Conservation (phyloP, 2,329 filamentous ascomycete genomes). For the Stagonosporopsis tanaceti region DNA sequence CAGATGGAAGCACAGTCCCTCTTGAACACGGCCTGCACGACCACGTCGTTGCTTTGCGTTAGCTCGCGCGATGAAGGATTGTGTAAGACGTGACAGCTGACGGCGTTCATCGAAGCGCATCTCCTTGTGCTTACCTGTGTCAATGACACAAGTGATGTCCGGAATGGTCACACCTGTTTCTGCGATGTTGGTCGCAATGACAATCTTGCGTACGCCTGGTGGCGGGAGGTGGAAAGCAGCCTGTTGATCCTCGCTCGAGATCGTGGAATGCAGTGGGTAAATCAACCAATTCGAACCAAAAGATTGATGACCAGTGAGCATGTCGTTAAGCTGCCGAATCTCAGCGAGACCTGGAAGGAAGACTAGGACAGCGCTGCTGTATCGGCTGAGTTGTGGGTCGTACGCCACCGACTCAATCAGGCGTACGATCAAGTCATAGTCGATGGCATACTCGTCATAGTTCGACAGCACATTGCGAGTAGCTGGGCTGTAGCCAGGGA, state of each 20-base stretch:
- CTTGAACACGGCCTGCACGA: slow-evolving; percentile 92
- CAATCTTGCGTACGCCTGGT: slow-evolving; percentile 84
- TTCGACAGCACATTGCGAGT: slow-evolving; percentile 78
- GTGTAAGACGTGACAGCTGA: slow-evolving; percentile 88
- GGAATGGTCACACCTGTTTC: slow-evolving; percentile 99
- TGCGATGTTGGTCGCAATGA: slow-evolving; percentile 96
- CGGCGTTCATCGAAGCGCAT: slow-evolving; percentile 95
- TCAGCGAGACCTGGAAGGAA: slow-evolving; percentile 96
- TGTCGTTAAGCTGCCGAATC: slow-evolving; percentile 86
- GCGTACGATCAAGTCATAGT: slow-evolving; percentile 84
- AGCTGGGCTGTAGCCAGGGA: slow-evolving; percentile 76
- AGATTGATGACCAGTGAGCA: slow-evolving; percentile 76
- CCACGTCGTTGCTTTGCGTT: slow-evolving; percentile 96
- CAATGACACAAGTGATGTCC: slow-evolving; percentile 95
- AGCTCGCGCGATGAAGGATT: slow-evolving; percentile 93
- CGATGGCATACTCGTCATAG: slow-evolving; percentile 90
- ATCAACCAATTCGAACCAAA: slow-evolving; percentile 84
- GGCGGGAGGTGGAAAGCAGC: slow-evolving; percentile 88
- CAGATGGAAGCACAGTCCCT: slow-evolving; percentile 93
- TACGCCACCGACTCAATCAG: slow-evolving; percentile 79
- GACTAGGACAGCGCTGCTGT: slow-evolving; percentile 90
- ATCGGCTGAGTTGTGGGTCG: slow-evolving; percentile 70
- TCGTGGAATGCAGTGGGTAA: slow-evolving; percentile 90
- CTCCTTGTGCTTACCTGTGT: slow-evolving; percentile 95
- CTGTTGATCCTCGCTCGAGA: slow-evolving; percentile 96